Conservation (phyloP, 805 yeast genomes). For the Metschnikowia cerradonensis region DNA sequence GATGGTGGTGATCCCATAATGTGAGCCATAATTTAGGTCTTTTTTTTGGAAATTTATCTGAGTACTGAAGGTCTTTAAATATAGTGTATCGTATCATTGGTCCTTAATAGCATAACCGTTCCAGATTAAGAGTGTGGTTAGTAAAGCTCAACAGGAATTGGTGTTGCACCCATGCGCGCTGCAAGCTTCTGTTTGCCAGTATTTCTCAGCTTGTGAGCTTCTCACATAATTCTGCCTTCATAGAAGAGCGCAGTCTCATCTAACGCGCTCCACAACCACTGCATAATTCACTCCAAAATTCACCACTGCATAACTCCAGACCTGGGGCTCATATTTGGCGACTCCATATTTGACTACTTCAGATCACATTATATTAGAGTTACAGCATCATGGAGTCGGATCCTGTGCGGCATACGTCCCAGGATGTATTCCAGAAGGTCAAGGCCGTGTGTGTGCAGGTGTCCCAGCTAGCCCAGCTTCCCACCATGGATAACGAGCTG, state of each 20-base stretch:
- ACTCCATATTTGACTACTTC: neutral
- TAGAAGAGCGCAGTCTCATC: neutral
- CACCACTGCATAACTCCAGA: too few relatives aligned
- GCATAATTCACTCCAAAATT: too few relatives aligned
- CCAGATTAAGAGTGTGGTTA: too few relatives aligned
- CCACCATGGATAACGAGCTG: conserved; percentile 3
- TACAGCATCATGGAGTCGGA: conserved; percentile 9
- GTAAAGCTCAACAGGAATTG: too few relatives aligned
- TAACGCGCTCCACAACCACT: neutral
- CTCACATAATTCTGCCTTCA: too few relatives aligned
- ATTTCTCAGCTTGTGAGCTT: too few relatives aligned
- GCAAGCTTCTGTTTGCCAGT: neutral
- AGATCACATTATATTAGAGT: neutral
- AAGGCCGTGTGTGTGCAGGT: conserved; percentile 31
- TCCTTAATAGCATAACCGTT: too few relatives aligned
- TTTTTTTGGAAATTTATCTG: neutral
- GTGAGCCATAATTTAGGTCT: neutral
- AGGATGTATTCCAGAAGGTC: conserved; percentile 25
- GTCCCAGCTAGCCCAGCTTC: conserved; percentile 20
- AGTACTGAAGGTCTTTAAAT: too few relatives aligned
- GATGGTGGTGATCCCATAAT: neutral
- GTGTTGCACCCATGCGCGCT: neutral
- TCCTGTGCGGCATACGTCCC: conserved; percentile 18
- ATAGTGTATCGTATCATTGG: too few relatives aligned
- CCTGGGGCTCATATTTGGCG: too few relatives aligned